Evolutionary conservation across 2,329 filamentous ascomycete genomes (phyloP), one percentile per base, ranked within the genome.

Genomic region (Fusarium sp.): DNA sequence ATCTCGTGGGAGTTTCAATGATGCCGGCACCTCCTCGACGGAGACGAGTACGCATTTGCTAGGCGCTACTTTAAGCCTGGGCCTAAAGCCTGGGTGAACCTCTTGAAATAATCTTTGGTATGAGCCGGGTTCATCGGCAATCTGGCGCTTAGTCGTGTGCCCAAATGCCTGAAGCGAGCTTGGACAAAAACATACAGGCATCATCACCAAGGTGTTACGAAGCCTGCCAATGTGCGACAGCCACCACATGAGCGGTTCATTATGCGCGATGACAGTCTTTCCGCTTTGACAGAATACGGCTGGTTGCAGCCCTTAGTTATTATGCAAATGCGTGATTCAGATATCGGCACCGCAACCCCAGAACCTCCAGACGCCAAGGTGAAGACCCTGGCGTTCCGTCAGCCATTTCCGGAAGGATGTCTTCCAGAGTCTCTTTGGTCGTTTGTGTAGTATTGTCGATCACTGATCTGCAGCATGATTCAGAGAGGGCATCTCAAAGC

Each of bases 391-490:
- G 46, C 46, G 28, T 15, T 58, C 10, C 37, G 9, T 58, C 10
- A 48, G 28, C 23, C 27, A 31, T 37, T 18, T 50, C 7, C 34
- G n/a, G 43, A 16, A 39, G 43, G 43, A 48, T 40, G 18, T n/a
- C 41, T 31, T 43, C 18, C 54, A 31, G 27, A 18, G 30, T 47
- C 34, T 15, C 31, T 11, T 57, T 34, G 54, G 44, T 50, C 54
- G 23, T 50, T 23, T 31, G 54, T 50, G 43, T 58, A 52, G 28
- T 51, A 23, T 62, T 52, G 68, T 18, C 55, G 52, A 70, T 71
- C 64, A 57, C 12, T 48, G 68, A 58, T 62, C 68, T 64, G 46
- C 64, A 55, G 18, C 59, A 68, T 53, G 55, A 68, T 48, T 71
- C 36, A 34, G 43, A 50, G 52, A 52, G 36, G 62, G 31, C 40